A percentile compares a stretch with the other conserved stretches of the same genome.
Conservation (phyloP, 352 stramenopile species). For the Peronospora farinosa region DNA sequence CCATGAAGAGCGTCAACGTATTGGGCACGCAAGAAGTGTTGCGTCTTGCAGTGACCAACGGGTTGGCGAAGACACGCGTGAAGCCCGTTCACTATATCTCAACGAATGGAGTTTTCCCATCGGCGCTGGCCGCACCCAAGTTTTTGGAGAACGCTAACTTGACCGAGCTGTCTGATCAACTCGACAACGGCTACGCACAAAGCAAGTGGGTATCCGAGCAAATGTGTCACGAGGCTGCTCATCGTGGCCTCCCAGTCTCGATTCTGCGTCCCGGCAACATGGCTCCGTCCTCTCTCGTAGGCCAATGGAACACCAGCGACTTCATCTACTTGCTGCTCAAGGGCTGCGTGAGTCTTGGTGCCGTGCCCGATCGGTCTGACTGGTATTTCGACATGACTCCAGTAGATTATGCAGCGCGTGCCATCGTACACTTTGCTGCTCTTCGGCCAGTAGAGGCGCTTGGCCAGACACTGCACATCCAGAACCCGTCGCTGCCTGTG, state of each 20-base stretch:
- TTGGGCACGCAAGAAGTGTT: slow-evolving; percentile 87
- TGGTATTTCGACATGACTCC: slow-evolving; percentile 90
- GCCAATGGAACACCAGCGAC: slow-evolving; percentile 83
- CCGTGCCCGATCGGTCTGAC: slow-evolving; percentile 48
- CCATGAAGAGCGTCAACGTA: slow-evolving; percentile 85
- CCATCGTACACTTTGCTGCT: slow-evolving; percentile 76
- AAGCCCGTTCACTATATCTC: slow-evolving; percentile 88
- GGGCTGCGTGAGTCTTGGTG: slow-evolving; percentile 59
- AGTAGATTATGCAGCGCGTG: slow-evolving; percentile 85
- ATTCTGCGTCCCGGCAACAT: slow-evolving; percentile 89
- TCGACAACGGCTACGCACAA: slow-evolving; percentile 84
- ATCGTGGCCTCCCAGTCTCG: slow-evolving; percentile 76
- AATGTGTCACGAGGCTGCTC: slow-evolving; percentile 71
- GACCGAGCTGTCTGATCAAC: slow-evolving; percentile 43
- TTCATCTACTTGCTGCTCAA: slow-evolving; percentile 87
- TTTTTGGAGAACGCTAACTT: slow-evolving; percentile 53
- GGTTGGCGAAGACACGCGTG: slow-evolving; percentile 64
- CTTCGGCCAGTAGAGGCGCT: slow-evolving; percentile 46
- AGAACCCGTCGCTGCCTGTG: slow-evolving; percentile 45
- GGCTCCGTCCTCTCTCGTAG: slow-evolving; percentile 50
- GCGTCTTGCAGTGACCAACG: slow-evolving; percentile 78
- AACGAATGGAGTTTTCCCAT: slow-evolving; percentile 89
- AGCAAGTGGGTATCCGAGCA: slow-evolving; percentile 91
- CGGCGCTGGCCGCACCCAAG: slow-evolving; percentile 21
- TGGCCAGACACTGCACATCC: slow-evolving; percentile 69